Evolutionary conservation across 345 rosid genomes (phyloP).

Genomic region (Corchorus capsularis): DNA sequence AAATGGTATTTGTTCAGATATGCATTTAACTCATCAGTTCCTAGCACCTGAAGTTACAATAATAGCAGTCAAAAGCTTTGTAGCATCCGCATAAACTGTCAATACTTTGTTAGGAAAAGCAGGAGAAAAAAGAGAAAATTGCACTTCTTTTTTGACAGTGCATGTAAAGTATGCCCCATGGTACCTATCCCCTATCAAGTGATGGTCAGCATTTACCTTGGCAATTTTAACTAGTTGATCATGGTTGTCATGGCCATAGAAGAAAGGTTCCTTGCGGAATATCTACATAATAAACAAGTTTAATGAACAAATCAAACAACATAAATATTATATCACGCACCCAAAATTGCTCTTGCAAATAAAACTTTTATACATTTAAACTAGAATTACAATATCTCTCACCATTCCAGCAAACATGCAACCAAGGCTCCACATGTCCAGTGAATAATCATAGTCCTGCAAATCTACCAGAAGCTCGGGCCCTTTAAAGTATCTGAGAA

Average conservation of each 20-base stretch:
- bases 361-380: not conserved
- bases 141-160: not conserved
- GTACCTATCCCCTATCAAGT: not conserved
- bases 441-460: conserved; percentile 95
- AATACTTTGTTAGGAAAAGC: not conserved
- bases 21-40: conserved; percentile 90
- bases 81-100: not conserved
- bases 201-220: conserved; percentile 53
- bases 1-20: conserved; percentile 84
- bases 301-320: conserved; percentile 18
- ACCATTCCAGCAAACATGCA: conserved; percentile 99
- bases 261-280: conserved; percentile 95
- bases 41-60: conserved; percentile 67
- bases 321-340: not conserved
- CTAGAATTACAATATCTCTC: conserved; percentile 24
- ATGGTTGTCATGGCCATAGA: conserved; percentile 97
- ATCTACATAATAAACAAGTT: conserved; percentile 44
- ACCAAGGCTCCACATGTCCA: conserved; percentile 99
- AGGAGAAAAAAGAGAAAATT: not conserved
- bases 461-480: conserved; percentile 95
- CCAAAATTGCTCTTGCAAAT: conserved; percentile 5
- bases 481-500: conserved; percentile 83
- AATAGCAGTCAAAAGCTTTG: conserved; percentile 13
- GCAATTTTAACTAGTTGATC: conserved; percentile 97
- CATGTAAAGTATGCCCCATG: not conserved